Evolutionary conservation across 495 filamentous ascomycete genomes (phyloP), one percentile per base, ranked within the genome.

Genomic region (Niebla homalea): DNA sequence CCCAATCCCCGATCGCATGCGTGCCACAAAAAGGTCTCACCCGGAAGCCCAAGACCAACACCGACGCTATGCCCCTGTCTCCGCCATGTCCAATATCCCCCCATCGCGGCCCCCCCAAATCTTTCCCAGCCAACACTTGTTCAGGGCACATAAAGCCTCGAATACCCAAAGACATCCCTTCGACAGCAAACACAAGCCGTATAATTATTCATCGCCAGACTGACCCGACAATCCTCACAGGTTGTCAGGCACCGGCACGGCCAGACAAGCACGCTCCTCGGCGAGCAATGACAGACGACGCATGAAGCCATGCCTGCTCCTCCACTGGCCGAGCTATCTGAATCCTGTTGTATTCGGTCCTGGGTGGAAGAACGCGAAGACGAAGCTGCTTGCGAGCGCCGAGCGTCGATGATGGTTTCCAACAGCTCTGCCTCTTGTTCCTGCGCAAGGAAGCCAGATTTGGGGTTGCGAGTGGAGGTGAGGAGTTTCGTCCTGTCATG

Each of bases 161-260:
- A 83, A 64, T 92, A 97, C 20, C 88, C 90, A 23, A 77, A 77
- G 21, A 95, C 84, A 53, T 90, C 84, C 53, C 84, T 76, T 44
- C 92, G 73, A 62, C 92, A 97, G 55, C 90, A 96, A 19, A 96
- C 88, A 57, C 92, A 98, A 57, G 83, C 90, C 39, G 87, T 83
- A 60, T 90, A 96, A 64, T 97, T 97, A 58, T 94, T 95, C 84
- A 93, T 85, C 7, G 92, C 92, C 26, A 98, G 74, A 47, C 84
- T 87, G 21, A 98, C 83, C 18, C 92, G 73, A 64, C 92, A 97
- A 48, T 97, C 92, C 60, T 98, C 92, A 60, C 92, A 97, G 21
- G 95, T 70, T 53, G 86, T 89, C 40, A 98, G 72, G 62, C 92
- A 98, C 18, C 93, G 80, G 60, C 92, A 98, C 2, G 92, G 92